Conservation (phyloP, 2,329 filamentous ascomycete genomes). For the Hypoxylon sp. region DNA sequence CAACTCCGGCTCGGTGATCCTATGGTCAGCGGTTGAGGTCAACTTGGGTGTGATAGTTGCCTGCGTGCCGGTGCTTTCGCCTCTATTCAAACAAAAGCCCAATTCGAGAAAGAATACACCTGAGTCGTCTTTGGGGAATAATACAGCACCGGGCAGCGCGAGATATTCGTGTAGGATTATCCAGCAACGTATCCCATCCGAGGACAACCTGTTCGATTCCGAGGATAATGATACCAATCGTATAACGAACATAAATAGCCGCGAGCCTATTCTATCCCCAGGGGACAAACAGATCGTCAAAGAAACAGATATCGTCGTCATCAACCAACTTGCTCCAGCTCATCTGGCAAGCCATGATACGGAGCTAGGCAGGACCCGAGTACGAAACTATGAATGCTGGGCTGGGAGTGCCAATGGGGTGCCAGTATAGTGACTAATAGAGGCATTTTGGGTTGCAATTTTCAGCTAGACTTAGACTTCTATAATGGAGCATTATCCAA, state of each 20-base stretch:
- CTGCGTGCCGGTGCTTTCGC: constrained; percentile 30
- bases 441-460: background rate
- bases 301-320: constrained; percentile 30
- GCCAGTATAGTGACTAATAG: background rate
- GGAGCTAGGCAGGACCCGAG: background rate
- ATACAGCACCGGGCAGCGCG: background rate
- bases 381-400: constrained; percentile 19
- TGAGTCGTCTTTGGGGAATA: constrained; percentile 11
- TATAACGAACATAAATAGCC: background rate
- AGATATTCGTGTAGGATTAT: background rate
- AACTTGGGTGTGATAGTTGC: constrained; percentile 36
- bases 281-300: constrained; percentile 19
- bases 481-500: background rate
- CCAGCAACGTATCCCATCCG: background rate
- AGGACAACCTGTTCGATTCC: constrained; percentile 3
- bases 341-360: constrained; percentile 4
- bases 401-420: background rate
- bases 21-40: constrained; percentile 32
- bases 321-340: constrained; percentile 20
- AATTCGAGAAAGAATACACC: constrained; percentile 7
- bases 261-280: background rate
- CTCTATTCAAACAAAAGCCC: constrained; percentile 19
- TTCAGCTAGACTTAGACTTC: background rate
- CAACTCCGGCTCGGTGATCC: constrained; percentile 21
- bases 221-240: background rate